These are phyloP conservation scores for Wallemia hederae DNA, from an alignment of 1,284 basidiomycete genomes.

Conservation along the genomic window DNA sequence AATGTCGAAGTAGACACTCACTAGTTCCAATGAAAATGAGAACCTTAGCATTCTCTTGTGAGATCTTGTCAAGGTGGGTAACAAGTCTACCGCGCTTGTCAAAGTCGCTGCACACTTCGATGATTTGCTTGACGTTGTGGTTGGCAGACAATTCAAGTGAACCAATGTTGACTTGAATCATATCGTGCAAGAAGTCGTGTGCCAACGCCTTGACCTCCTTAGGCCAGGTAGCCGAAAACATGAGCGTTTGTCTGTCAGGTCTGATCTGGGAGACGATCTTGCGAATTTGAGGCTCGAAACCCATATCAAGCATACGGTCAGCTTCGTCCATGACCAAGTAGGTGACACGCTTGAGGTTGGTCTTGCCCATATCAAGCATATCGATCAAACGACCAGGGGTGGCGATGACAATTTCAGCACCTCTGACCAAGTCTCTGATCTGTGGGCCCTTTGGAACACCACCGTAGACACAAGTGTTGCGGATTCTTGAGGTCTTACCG, in stretches of 20 bases:
- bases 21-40: slow-evolving; percentile 91
- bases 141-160: slow-evolving; percentile 96
- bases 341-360: slow-evolving; percentile 77
- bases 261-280: slow-evolving; percentile 93
- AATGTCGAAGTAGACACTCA: not conserved
- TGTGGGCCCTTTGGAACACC: slow-evolving; percentile 96
- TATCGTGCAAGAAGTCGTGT: slow-evolving; percentile 78
- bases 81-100: slow-evolving; percentile 90
- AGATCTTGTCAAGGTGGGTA: slow-evolving; percentile 91
- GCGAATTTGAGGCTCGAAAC: slow-evolving; percentile 97
- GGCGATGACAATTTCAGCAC: slow-evolving; percentile 77
- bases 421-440: slow-evolving; percentile 85
- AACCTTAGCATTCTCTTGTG: slow-evolving; percentile 87
- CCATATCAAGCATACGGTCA: slow-evolving; percentile 94
- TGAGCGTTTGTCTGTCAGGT: slow-evolving; percentile 77
- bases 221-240: slow-evolving; percentile 98
- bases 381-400: slow-evolving; percentile 17
- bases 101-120: slow-evolving; percentile 90
- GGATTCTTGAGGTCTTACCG: slow-evolving; percentile 82
- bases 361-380: slow-evolving; percentile 79
- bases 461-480: slow-evolving; percentile 94
- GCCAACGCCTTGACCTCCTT: slow-evolving; percentile 97
- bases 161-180: slow-evolving; percentile 95
- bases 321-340: slow-evolving; percentile 99
- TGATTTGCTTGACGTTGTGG: slow-evolving; percentile 84